These are phyloP conservation scores for Saturnispora diversa DNA, from an alignment of 805 yeast genomes.

Conservation along the genomic window DNA sequence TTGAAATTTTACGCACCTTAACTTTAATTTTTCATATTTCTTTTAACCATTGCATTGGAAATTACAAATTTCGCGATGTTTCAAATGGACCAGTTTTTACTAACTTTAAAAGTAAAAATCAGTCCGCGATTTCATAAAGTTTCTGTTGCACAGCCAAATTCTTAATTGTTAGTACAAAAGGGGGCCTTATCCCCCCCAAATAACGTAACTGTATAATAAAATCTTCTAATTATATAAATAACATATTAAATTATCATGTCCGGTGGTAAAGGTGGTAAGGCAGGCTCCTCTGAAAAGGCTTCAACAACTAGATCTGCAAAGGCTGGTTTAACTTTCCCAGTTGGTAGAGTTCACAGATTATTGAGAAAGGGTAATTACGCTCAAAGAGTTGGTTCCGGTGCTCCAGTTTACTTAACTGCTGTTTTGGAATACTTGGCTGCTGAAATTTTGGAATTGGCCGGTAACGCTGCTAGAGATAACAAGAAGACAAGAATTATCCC, in stretches of 20 bases:
- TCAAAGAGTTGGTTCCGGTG: slow-evolving; percentile 98
- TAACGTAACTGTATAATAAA: slow-evolving; percentile 3
- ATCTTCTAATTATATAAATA: slow-evolving; percentile 6
- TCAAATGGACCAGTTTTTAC: slow-evolving; percentile 18
- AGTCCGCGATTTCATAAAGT: slow-evolving; percentile 6
- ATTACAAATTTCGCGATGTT: slow-evolving; percentile 10
- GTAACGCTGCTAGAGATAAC: slow-evolving; percentile 98
- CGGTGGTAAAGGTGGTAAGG: slow-evolving; percentile 87
- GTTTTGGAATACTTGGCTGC: slow-evolving; percentile 96
- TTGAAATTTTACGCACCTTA: neutral
- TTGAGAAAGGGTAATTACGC: slow-evolving; percentile 97
- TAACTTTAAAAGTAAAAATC: slow-evolving; percentile 14
- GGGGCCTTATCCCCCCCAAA: slow-evolving; percentile 1
- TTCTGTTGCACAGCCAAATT: slow-evolving; percentile 1
- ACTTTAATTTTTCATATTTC: neutral
- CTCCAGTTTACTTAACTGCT: slow-evolving; percentile 96
- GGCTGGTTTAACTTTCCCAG: slow-evolving; percentile 99
- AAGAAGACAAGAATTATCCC: slow-evolving; percentile 98
- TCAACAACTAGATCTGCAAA: slow-evolving; percentile 97
- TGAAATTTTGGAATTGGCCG: slow-evolving; percentile 95
- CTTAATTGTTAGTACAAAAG: slow-evolving; percentile 6
- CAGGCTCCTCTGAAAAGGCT: slow-evolving; percentile 90
- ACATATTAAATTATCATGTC: slow-evolving; percentile 30
- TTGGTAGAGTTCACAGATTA: slow-evolving; percentile 97
- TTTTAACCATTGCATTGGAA: neutral